Percentiles rank a stretch among this genome's conserved stretches.
Conservation (phyloP, 2,329 filamentous ascomycete species). For the Penicillium freii region DNA sequence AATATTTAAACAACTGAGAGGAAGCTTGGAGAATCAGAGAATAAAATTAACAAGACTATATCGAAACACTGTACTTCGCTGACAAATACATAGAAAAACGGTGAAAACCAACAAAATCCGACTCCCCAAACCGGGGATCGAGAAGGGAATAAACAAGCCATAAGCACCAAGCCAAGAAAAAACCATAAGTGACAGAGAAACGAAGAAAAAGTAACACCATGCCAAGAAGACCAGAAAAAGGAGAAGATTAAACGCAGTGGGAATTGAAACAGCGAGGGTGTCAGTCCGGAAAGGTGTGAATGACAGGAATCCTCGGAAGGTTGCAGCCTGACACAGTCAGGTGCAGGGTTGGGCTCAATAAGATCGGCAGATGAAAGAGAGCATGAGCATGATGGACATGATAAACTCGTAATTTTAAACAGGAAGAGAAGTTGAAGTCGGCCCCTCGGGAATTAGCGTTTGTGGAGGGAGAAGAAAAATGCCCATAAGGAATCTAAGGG, state of each 20-base stretch:
- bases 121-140: slow-evolving; percentile 12
- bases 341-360: slow-evolving; percentile 12
- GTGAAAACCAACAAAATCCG: slow-evolving; percentile 10
- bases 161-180: slow-evolving; percentile 23
- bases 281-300: slow-evolving; percentile 6
- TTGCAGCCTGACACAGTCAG: neutral
- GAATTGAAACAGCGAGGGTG: slow-evolving; percentile 16
- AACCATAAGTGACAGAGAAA: slow-evolving; percentile 23
- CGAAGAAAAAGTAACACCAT: slow-evolving; percentile 20
- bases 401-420: slow-evolving; percentile 33
- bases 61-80: slow-evolving; percentile 16
- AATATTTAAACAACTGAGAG: neutral
- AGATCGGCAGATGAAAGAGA: slow-evolving; percentile 22
- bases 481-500: slow-evolving; percentile 13
- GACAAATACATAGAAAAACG: slow-evolving; percentile 14
- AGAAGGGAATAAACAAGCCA: slow-evolving; percentile 21
- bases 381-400: slow-evolving; percentile 25
- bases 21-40: neutral
- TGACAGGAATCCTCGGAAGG: slow-evolving; percentile 8
- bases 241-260: slow-evolving; percentile 20
- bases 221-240: slow-evolving; percentile 20
- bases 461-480: slow-evolving; percentile 13
- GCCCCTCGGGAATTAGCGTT: slow-evolving; percentile 8
- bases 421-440: slow-evolving; percentile 26
- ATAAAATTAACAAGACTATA: slow-evolving; percentile 18